phyloP scores from a whole-genome alignment of 176 grass and related monocot genomes.

The Avena eriantha region DNA sequence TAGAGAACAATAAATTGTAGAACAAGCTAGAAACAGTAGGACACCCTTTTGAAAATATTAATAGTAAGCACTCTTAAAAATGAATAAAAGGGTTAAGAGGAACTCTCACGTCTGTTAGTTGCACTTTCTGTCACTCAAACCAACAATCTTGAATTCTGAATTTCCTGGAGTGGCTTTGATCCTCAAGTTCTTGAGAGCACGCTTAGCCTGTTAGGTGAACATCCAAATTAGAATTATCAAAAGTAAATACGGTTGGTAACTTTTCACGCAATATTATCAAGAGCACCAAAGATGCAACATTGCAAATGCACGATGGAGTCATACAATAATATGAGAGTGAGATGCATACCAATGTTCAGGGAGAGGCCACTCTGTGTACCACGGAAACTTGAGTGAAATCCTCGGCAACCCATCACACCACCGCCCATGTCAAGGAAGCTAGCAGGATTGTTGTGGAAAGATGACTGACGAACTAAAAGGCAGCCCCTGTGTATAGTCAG shows the following conservation, averaged over 20 bases:
- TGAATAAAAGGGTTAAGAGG: neutral
- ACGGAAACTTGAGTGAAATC: slow-evolving; percentile 92
- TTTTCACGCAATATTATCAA: neutral
- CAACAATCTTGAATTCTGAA: slow-evolving; percentile 78
- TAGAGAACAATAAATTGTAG: neutral
- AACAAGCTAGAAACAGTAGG: slow-evolving; percentile 16
- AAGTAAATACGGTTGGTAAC: neutral
- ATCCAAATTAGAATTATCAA: slow-evolving; percentile 27
- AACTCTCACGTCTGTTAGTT: slow-evolving; percentile 61
- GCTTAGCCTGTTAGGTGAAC: slow-evolving; percentile 56
- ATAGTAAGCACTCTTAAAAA: slow-evolving; percentile 4
- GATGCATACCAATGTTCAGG: slow-evolving; percentile 64
- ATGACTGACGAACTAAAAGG: slow-evolving; percentile 83
- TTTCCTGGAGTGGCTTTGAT: slow-evolving; percentile 61
- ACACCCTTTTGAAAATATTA: neutral
- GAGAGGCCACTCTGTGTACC: slow-evolving; percentile 76
- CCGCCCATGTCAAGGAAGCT: slow-evolving; percentile 77
- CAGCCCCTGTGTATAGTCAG: slow-evolving; percentile 63
- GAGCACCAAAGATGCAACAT: neutral
- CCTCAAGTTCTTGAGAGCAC: slow-evolving; percentile 68
- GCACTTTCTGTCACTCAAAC: slow-evolving; percentile 75
- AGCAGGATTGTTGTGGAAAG: slow-evolving; percentile 65
- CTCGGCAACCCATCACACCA: slow-evolving; percentile 79
- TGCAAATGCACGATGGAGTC: slow-evolving; percentile 18
- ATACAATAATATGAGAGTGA: neutral